Evolutionary conservation across 192 early-diverging fungal genomes (phyloP).

Genomic region (Rhizophagus prolifer): DNA sequence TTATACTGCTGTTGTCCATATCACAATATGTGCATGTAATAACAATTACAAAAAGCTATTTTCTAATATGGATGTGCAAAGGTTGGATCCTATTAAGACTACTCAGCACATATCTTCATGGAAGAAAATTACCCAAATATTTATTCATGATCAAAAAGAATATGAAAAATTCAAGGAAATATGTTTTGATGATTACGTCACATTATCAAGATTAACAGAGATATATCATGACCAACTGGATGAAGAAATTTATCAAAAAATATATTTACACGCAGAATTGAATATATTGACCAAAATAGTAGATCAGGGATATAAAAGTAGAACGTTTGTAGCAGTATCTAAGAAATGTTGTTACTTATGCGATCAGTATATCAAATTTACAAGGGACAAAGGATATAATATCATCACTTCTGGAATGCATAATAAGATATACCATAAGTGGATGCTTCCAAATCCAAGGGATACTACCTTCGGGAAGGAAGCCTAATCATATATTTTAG

Average conservation of each 20-base stretch:
- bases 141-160: background rate
- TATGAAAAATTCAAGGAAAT: background rate
- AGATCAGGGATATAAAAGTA: background rate
- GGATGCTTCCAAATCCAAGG: background rate
- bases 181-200: background rate
- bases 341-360: too few species aligned
- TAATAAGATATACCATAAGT: background rate
- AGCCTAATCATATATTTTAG: background rate
- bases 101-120: background rate
- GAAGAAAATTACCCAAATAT: background rate
- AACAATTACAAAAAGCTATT: too few species aligned
- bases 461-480: background rate
- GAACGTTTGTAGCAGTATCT: background rate
- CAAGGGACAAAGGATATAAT: background rate
- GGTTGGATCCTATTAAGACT: background rate
- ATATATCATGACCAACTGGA: background rate
- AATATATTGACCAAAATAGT: background rate
- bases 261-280: background rate
- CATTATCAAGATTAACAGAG: background rate
- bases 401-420: background rate
- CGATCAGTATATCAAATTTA: background rate
- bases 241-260: background rate
- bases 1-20: too few species aligned
- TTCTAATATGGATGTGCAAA: background rate
- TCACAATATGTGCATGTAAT: background rate